These are phyloP conservation scores for Dianthus caryophyllus DNA, from an alignment of 148 eudicot species.

Conservation along the genomic window DNA sequence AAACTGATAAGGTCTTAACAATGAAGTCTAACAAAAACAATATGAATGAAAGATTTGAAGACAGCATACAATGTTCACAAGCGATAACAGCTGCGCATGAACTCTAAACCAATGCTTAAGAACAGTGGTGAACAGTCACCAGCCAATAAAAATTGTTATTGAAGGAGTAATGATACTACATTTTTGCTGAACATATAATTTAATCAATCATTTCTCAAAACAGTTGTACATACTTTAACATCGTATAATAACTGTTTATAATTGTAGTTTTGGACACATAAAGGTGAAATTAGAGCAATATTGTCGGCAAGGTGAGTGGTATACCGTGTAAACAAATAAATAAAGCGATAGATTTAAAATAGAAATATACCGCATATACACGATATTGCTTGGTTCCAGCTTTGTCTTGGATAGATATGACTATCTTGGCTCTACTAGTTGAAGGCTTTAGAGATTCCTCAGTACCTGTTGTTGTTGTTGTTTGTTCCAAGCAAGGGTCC, in stretches of 20 bases:
- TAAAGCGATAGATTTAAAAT: not conserved
- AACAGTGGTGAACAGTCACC: not conserved
- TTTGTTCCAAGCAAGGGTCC: slow-evolving; percentile 26
- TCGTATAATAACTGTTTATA: no score
- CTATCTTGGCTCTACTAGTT: slow-evolving; percentile 52
- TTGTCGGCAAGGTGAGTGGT: no score
- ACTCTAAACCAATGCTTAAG: not conserved
- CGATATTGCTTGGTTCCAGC: slow-evolving; percentile 56
- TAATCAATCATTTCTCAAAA: no score
- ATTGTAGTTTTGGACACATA: no score
- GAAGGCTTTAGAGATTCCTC: slow-evolving; percentile 38
- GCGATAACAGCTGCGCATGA: not conserved
- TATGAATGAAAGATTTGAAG: not conserved
- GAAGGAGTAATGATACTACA: no score
- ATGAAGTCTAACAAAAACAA: not conserved
- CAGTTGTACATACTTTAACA: no score
- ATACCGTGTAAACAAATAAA: not conserved
- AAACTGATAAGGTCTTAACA: not conserved
- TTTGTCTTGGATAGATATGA: slow-evolving; percentile 68
- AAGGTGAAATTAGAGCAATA: no score
- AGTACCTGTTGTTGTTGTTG: slow-evolving; percentile 26
- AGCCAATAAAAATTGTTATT: no score
- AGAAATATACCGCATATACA: slow-evolving; percentile 41
- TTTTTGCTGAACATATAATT: no score
- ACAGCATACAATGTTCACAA: not conserved